phyloP scores from a whole-genome alignment of 805 yeast genomes.

The Yarrowia sp. region DNA sequence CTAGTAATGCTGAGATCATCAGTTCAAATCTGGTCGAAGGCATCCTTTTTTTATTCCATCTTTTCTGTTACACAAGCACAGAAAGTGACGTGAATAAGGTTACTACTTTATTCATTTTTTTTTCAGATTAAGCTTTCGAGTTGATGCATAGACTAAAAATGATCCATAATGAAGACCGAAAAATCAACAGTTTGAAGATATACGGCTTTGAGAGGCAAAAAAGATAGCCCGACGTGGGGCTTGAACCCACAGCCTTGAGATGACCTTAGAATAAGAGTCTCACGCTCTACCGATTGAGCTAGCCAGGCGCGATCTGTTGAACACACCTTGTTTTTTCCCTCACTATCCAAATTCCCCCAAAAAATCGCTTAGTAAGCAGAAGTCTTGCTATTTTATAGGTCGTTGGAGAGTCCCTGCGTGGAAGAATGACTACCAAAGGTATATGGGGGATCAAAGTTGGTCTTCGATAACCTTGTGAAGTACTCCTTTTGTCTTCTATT shows the following conservation, averaged over 20 bases:
- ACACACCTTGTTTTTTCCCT: neutral
- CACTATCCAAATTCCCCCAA: neutral
- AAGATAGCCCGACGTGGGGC: conserved; percentile 39
- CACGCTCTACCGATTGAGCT: conserved; percentile 40
- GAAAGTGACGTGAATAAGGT: neutral
- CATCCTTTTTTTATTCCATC: conserved; percentile 12
- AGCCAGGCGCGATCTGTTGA: conserved; percentile 28
- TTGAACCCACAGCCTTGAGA: conserved; percentile 39
- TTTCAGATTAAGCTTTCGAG: neutral
- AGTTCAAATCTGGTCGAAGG: conserved; percentile 36
- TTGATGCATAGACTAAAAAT: neutral
- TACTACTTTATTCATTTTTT: neutral
- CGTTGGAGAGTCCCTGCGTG: too few species aligned
- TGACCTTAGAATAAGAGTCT: conserved; percentile 28
- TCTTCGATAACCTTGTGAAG: too few species aligned
- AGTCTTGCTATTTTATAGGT: too few species aligned
- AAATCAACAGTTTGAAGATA: neutral
- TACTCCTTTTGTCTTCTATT: too few species aligned
- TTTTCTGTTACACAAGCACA: too few species aligned
- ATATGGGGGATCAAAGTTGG: too few species aligned
- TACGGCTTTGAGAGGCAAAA: neutral
- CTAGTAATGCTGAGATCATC: conserved; percentile 34
- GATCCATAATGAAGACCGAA: neutral
- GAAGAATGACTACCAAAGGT: too few species aligned
- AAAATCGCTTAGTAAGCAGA: conserved; percentile 3